A percentile compares a stretch with the other conserved stretches of the same genome.
These are phyloP conservation scores for Musa schizocarpa DNA, from an alignment of 176 grass and related monocot species.

Conservation along the genomic window DNA sequence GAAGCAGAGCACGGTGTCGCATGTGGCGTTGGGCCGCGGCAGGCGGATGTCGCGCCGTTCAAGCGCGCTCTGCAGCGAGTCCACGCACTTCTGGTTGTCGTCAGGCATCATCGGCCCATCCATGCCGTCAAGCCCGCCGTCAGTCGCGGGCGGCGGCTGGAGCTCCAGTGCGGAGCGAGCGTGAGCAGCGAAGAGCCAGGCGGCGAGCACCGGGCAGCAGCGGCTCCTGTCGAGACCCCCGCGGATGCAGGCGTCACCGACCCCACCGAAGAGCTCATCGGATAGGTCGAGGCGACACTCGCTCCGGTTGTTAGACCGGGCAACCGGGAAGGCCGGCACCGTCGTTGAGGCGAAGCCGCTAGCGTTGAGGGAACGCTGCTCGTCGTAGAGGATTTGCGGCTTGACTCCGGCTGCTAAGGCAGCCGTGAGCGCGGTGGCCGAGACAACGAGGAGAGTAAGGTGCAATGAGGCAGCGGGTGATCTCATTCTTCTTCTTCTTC, in stretches of 20 bases:
- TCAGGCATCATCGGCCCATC: slow-evolving; percentile 87
- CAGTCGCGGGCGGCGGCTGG: slow-evolving; percentile 25
- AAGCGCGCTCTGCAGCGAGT: slow-evolving; percentile 67
- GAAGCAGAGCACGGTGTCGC: slow-evolving; percentile 92
- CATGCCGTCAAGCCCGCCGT: slow-evolving; percentile 14
- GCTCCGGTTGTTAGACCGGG: slow-evolving; percentile 13
- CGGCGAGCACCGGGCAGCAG: slow-evolving; percentile 93
- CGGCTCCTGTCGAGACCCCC: slow-evolving; percentile 74
- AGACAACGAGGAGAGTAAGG: slow-evolving; percentile 9
- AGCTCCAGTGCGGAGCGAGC: slow-evolving; percentile 76
- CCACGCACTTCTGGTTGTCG: slow-evolving; percentile 94
- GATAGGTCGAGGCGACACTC: slow-evolving; percentile 79
- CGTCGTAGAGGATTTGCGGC: slow-evolving; percentile 25
- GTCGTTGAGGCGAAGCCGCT: slow-evolving; percentile 25
- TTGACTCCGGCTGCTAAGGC: slow-evolving; percentile 17
- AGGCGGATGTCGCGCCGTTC: slow-evolving; percentile 61
- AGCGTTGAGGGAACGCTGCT: slow-evolving; percentile 20
- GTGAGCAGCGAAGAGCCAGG: slow-evolving; percentile 95
- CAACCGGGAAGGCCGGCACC: slow-evolving; percentile 38
- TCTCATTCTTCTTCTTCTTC: not conserved
- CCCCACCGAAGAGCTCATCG: slow-evolving; percentile 87
- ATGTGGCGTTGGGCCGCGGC: slow-evolving; percentile 62
- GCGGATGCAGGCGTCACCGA: slow-evolving; percentile 62
- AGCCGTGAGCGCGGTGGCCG: slow-evolving; percentile 26
- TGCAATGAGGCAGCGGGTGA: not conserved